These are phyloP conservation scores for Penicillium maclennaniae DNA, from an alignment of 495 filamentous ascomycete genomes.

Conservation along the genomic window DNA sequence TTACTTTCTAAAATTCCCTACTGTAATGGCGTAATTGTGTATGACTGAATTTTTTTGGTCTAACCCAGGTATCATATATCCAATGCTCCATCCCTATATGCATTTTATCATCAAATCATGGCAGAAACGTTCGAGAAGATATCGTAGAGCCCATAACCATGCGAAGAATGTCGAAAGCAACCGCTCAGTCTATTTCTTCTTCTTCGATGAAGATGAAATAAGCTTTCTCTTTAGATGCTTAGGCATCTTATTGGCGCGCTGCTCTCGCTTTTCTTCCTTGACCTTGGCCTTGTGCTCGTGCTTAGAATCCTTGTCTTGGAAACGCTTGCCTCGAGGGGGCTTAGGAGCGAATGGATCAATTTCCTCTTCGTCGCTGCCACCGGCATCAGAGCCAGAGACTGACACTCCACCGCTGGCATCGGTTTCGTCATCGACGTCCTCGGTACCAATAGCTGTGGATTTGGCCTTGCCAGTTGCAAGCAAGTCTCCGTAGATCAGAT, in stretches of 20 bases:
- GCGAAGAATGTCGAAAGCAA: conserved; percentile 5
- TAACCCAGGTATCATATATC: conserved; percentile 31
- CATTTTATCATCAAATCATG: conserved; percentile 33
- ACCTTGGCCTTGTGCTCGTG: conserved; percentile 84
- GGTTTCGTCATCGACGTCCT: conserved; percentile 35
- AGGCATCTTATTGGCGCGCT: conserved; percentile 89
- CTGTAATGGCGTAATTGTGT: conserved; percentile 2
- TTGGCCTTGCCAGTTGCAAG: conserved; percentile 64
- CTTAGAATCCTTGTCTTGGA: conserved; percentile 87
- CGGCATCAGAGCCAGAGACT: conserved; percentile 43
- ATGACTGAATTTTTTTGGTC: conserved; percentile 7
- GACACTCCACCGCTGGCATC: conserved; percentile 49
- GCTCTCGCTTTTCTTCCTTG: conserved; percentile 91
- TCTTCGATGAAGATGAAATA: conserved; percentile 38
- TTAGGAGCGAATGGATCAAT: conserved; percentile 57
- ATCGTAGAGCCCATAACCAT: conserved; percentile 13
- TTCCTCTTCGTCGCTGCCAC: conserved; percentile 40
- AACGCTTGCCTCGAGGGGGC: conserved; percentile 77
- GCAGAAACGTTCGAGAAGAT: conserved; percentile 14
- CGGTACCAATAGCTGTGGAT: conserved; percentile 26
- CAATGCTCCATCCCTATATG: conserved; percentile 34
- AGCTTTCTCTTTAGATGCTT: conserved; percentile 82
- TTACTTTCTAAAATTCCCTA: neutral
- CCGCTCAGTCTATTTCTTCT: conserved; percentile 37
- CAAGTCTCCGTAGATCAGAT: conserved; percentile 76